Conservation (phyloP, 345 rosid genomes). For the Aquilaria yunnanensis region DNA sequence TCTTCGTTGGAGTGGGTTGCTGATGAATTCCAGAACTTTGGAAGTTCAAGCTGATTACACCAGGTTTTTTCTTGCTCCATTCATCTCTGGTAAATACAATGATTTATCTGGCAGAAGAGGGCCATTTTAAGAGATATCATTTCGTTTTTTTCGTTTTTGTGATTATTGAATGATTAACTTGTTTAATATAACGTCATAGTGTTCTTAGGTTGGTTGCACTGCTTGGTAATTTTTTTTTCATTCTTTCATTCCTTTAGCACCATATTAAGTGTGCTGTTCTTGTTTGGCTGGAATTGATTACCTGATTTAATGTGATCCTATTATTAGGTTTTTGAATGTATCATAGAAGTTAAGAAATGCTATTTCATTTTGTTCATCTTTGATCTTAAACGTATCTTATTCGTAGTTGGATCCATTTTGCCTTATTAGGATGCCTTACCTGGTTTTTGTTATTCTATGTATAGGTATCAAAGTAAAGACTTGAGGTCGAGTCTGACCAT, state of each 20-base stretch:
- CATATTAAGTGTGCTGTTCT: no score
- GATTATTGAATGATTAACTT: not conserved
- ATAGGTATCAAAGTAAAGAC: slow-evolving; percentile 68
- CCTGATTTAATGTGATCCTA: no score
- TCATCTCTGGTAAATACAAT: not conserved
- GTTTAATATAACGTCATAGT: not conserved
- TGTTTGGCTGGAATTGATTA: no score
- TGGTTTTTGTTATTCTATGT: not conserved
- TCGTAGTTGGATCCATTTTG: not conserved
- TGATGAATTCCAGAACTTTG: slow-evolving; percentile 52
- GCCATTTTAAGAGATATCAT: not conserved
- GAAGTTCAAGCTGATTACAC: slow-evolving; percentile 86
- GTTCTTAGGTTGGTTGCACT: no score
- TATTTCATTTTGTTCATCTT: no score
- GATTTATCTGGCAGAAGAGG: slow-evolving; percentile 3
- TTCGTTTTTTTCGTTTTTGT: no score
- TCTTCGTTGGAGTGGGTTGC: slow-evolving; percentile 80
- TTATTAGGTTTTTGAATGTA: no score
- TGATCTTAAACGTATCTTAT: no score
- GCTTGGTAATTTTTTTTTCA: no score
- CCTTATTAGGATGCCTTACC: slow-evolving; percentile 4
- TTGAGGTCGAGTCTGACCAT: slow-evolving; percentile 58
- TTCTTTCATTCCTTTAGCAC: no score
- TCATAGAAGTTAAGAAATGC: no score
- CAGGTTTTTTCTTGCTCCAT: slow-evolving; percentile 35